A percentile compares a stretch with the other conserved stretches of the same genome.
Conservation (phyloP, 1,284 basidiomycete genomes). For the Leccinum subrobustum region DNA sequence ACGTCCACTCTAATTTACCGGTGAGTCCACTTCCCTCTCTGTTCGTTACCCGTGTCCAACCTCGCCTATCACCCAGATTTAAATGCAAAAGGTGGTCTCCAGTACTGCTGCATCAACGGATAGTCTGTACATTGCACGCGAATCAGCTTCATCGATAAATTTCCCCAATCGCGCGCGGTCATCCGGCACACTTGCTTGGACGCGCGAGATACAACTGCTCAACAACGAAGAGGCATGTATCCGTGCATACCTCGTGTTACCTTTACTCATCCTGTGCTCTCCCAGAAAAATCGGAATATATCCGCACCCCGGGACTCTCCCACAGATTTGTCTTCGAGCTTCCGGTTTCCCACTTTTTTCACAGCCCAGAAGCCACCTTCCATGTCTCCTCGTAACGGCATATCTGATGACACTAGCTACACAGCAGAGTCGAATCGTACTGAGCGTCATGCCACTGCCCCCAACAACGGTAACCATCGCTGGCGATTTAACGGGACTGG, state of each 20-base stretch:
- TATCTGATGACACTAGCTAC: slow-evolving; percentile 24
- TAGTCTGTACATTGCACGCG: slow-evolving; percentile 37
- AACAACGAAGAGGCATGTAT: slow-evolving; percentile 31
- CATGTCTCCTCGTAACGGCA: slow-evolving; percentile 48
- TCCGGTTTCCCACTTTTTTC: slow-evolving; percentile 32
- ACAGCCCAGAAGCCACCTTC: slow-evolving; percentile 36
- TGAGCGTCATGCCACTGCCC: slow-evolving; percentile 29
- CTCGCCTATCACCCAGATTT: slow-evolving; percentile 32
- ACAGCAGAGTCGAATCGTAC: slow-evolving; percentile 26
- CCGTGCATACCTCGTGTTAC: slow-evolving; percentile 26
- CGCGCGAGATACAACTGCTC: slow-evolving; percentile 28
- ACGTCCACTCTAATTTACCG: slow-evolving; percentile 59
- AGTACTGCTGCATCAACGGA: slow-evolving; percentile 36
- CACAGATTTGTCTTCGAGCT: slow-evolving; percentile 31
- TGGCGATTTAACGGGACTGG: slow-evolving; percentile 66
- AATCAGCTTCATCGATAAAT: slow-evolving; percentile 35
- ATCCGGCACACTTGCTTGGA: slow-evolving; percentile 30
- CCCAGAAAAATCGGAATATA: slow-evolving; percentile 45
- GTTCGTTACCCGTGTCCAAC: slow-evolving; percentile 20
- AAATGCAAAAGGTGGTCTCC: slow-evolving; percentile 38
- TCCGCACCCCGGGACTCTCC: slow-evolving; percentile 34
- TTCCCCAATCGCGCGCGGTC: slow-evolving; percentile 31
- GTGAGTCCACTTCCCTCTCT: slow-evolving; percentile 38
- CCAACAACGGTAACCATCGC: slow-evolving; percentile 41
- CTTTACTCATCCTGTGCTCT: slow-evolving; percentile 19